Conservation (phyloP, 2,329 filamentous ascomycete genomes). For the Apiospora malaysiana region DNA sequence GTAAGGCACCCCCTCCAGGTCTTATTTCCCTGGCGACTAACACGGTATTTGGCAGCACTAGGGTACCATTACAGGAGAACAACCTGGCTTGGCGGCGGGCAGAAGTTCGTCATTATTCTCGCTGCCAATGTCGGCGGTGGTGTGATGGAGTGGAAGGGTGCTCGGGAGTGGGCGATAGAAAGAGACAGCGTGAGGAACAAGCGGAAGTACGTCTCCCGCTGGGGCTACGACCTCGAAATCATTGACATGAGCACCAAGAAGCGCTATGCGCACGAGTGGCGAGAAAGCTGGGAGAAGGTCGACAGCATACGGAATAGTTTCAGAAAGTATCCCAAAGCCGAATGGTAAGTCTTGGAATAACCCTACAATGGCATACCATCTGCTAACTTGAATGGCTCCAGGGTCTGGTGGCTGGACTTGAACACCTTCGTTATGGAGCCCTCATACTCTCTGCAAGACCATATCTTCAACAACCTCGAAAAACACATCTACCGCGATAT, state of each 20-base stretch:
- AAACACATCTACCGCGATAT: slow-evolving; percentile 89
- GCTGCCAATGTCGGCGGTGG: slow-evolving; percentile 94
- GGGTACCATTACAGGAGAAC: slow-evolving; percentile 73
- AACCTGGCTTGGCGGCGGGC: slow-evolving; percentile 77
- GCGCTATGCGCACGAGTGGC: slow-evolving; percentile 97
- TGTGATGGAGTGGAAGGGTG: slow-evolving; percentile 99
- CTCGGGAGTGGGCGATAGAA: slow-evolving; percentile 97
- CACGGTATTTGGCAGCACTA: slow-evolving; percentile 47
- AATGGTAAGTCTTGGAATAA: slow-evolving; percentile 76
- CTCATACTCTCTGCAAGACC: slow-evolving; percentile 83
- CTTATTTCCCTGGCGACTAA: slow-evolving; percentile 32
- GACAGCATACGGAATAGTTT: slow-evolving; percentile 89
- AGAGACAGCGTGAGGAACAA: slow-evolving; percentile 96
- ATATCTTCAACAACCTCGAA: slow-evolving; percentile 84
- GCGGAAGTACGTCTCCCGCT: slow-evolving; percentile 80
- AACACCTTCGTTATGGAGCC: slow-evolving; percentile 99
- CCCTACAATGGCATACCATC: neutral
- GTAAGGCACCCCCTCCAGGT: slow-evolving; percentile 52
- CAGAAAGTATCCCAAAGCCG: slow-evolving; percentile 91
- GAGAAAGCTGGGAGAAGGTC: slow-evolving; percentile 99
- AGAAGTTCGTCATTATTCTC: slow-evolving; percentile 91
- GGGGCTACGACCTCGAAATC: slow-evolving; percentile 96
- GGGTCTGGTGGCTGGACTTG: slow-evolving; percentile 99
- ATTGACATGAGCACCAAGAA: slow-evolving; percentile 99
- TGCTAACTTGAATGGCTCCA: slow-evolving; percentile 43